Base-by-base conservation (phyloP, 805 yeast species). In the Zygoascus ofunaensis region DNA sequence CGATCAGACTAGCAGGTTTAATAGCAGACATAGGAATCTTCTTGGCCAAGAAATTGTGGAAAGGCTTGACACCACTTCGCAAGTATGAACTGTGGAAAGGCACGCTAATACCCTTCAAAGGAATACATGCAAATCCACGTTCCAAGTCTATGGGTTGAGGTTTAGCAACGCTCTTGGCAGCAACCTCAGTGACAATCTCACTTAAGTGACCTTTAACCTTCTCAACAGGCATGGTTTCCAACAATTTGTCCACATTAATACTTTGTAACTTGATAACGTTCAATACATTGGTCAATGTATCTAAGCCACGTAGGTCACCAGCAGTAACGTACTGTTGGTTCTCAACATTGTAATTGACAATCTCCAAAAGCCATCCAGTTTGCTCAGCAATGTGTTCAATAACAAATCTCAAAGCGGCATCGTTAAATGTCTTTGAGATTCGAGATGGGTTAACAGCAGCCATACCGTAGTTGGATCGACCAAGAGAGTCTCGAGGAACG, bases 1-100 rank as follows among this genome's bases (percentile, higher is more conserved):
- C 89, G 57, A 86, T 79, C 70, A 92, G 76, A 66, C 87, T 86
- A 49, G 92, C 82, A 49, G 95, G 95, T 72, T 90, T 90, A 54
- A 92, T 92, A 40, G 96, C 94, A 58, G 87, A 84, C 72, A 83
- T 86, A 52, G 95, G 82, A 60, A 92, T 83, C 78, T 92, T 90
- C 82, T 87, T 92, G 65, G 81, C 80, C 72, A 92, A 76, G 82
- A 92, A 92, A 71, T 87, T 85, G 76, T 90, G 89, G 86, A 92
- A 92, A 59, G 98, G 98, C 70, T 89, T 90, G 49, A 92, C 99
- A 70, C 99, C 99, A 46, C 92, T 85, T 76, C 90, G 83, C 72
- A 92, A 76, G 72, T 94, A 92, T n/a, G 95, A 82, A 23, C 97
- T 87, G 71, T 92, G 99, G 97, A 92, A 92, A 51, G 99, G 99